phyloP scores from a whole-genome alignment of 352 stramenopile genomes.

The Phytophthora pinifolia region DNA sequence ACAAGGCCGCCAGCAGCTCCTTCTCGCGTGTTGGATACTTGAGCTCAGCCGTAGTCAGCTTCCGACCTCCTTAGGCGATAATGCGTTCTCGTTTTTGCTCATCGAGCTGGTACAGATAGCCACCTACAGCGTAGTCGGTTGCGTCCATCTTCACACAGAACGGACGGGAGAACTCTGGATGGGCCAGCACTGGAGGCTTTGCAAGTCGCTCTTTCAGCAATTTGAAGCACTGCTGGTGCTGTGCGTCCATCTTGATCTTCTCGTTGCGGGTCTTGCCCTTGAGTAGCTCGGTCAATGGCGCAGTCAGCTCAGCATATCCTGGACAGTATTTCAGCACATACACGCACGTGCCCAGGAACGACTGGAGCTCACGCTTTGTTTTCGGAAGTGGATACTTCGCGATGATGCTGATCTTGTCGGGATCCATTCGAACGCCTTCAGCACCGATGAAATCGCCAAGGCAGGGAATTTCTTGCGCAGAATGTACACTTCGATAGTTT shows the following conservation, averaged over 20 bases:
- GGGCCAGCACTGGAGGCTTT: not conserved
- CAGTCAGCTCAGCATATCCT: not conserved
- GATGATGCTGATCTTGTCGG: constrained; percentile 2
- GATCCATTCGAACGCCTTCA: constrained; percentile 11
- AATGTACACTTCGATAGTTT: constrained; percentile 34
- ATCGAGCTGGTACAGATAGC: constrained; percentile 9
- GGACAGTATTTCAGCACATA: constrained; percentile 16
- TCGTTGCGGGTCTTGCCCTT: not conserved
- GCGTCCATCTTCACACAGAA: not conserved
- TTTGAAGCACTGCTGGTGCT: not conserved
- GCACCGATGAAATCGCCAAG: constrained; percentile 26
- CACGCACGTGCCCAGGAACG: constrained; percentile 3
- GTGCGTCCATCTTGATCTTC: not conserved
- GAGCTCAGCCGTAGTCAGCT: not conserved
- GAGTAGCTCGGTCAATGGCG: not conserved
- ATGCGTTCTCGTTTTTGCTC: not conserved
- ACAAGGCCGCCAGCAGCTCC: constrained; percentile 2
- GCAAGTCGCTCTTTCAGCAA: not conserved
- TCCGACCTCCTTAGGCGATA: not conserved
- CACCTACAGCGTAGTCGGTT: constrained; percentile 2
- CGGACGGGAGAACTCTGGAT: not conserved
- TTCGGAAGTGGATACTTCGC: not conserved
- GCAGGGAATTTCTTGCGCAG: constrained; percentile 23
- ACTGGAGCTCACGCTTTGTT: constrained; percentile 5
- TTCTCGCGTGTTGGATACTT: constrained; percentile 9